phyloP scores from a whole-genome alignment of 1,139 yeast species.

The Hansenula anomala region DNA sequence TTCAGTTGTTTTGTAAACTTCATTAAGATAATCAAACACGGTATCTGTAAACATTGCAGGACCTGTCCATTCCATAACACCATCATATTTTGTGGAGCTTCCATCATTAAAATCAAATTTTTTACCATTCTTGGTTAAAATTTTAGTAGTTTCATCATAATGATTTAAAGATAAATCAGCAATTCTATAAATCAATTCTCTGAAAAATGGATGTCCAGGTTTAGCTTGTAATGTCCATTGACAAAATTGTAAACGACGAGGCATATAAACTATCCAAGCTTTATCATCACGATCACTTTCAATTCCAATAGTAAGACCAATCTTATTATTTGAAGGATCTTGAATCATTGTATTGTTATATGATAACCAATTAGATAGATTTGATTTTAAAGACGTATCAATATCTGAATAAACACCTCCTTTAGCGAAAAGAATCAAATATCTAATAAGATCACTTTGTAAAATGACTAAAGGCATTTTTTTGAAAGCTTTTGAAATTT shows the following conservation, averaged over 20 bases:
- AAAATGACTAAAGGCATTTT: conserved; percentile 70
- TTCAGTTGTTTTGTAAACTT: conserved; percentile 27
- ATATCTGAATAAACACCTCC: conserved; percentile 91
- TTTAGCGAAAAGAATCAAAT: conserved; percentile 71
- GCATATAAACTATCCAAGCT: conserved; percentile 21
- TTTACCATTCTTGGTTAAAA: conserved; percentile 24
- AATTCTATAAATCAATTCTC: conserved; percentile 48
- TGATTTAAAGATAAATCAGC: conserved; percentile 43
- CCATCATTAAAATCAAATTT: conserved; percentile 14
- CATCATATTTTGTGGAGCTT: conserved; percentile 21
- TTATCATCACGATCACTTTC: conserved; percentile 31
- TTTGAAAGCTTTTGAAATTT: conserved; percentile 68
- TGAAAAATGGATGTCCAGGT: conserved; percentile 50
- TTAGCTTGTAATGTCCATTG: conserved; percentile 43
- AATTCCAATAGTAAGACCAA: conserved; percentile 43
- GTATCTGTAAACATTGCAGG: conserved; percentile 57
- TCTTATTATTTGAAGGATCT: conserved; percentile 33
- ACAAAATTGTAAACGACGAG: conserved; percentile 38
- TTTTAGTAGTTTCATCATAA: conserved; percentile 24
- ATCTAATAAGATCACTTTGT: conserved; percentile 85
- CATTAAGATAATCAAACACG: conserved; percentile 40
- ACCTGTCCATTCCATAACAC: conserved; percentile 56
- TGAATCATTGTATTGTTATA: neutral
- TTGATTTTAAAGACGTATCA: conserved; percentile 44
- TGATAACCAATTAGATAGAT: neutral